A percentile compares a stretch with the other conserved stretches of the same genome.
Evolutionary conservation across 2,329 filamentous ascomycete genomes (phyloP).

Genomic region (Ophiocordyceps australis): DNA sequence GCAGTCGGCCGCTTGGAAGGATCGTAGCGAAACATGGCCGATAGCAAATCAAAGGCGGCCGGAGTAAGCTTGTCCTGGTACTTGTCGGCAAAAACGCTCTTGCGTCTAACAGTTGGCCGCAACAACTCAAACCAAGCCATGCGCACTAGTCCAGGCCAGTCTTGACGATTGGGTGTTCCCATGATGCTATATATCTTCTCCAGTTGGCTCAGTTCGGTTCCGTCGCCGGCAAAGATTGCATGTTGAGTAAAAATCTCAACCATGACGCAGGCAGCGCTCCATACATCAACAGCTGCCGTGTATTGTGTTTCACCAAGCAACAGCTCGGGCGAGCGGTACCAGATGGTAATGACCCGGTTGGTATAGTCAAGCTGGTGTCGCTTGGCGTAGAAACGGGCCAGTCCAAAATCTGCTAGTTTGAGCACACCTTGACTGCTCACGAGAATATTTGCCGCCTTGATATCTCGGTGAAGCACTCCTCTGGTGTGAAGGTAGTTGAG

Average conservation of each 20-base stretch:
- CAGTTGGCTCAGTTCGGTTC: slow-evolving; percentile 86
- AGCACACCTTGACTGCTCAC: slow-evolving; percentile 78
- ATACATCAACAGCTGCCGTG: slow-evolving; percentile 79
- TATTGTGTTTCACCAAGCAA: slow-evolving; percentile 81
- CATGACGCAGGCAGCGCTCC: slow-evolving; percentile 93
- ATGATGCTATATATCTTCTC: slow-evolving; percentile 92
- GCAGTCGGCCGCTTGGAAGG: slow-evolving; percentile 70
- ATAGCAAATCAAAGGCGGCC: slow-evolving; percentile 66
- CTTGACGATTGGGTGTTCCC: slow-evolving; percentile 65
- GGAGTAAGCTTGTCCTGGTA: slow-evolving; percentile 64
- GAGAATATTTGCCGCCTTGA: slow-evolving; percentile 95
- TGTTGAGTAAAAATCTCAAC: slow-evolving; percentile 90
- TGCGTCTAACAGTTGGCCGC: slow-evolving; percentile 54
- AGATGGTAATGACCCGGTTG: slow-evolving; percentile 96
- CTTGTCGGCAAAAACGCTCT: slow-evolving; percentile 63
- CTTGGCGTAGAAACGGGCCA: slow-evolving; percentile 93
- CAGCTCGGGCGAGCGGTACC: slow-evolving; percentile 89
- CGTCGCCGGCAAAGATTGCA: slow-evolving; percentile 89
- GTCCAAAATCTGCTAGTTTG: slow-evolving; percentile 89
- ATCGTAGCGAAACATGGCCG: slow-evolving; percentile 78
- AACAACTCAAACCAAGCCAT: slow-evolving; percentile 96
- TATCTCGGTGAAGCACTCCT: slow-evolving; percentile 91
- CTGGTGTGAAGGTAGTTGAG: slow-evolving; percentile 84
- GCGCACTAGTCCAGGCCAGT: slow-evolving; percentile 82
- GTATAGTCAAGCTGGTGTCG: slow-evolving; percentile 86